A percentile compares a stretch with the other conserved stretches of the same genome.
Evolutionary conservation across 371 early-diverging fungal species (phyloP).

Genomic region (Mucor ambiguus): DNA sequence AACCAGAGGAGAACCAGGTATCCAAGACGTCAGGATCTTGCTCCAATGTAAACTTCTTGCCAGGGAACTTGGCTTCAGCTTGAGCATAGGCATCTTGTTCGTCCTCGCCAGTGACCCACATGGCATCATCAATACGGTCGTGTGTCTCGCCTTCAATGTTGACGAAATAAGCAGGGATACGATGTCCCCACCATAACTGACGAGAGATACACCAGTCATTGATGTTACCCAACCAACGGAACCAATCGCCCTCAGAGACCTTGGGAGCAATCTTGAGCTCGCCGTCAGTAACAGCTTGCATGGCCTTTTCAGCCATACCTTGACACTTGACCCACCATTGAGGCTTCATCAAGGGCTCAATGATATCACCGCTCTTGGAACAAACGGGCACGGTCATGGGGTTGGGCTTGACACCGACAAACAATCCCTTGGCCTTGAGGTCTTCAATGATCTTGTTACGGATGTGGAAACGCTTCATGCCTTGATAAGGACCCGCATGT

Average conservation of each 20-base stretch:
- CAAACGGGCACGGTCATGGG: slow-evolving; percentile 96
- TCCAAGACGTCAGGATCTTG: slow-evolving; percentile 98
- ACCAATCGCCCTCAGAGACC: slow-evolving; percentile 93
- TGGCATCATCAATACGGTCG: slow-evolving; percentile 60
- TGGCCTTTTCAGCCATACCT: slow-evolving; percentile 88
- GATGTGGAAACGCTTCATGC: slow-evolving; percentile 96
- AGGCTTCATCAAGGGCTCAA: slow-evolving; percentile 98
- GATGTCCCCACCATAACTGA: slow-evolving; percentile 99
- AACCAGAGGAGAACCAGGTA: slow-evolving; percentile 99
- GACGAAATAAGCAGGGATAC: slow-evolving; percentile 97
- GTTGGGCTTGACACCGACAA: slow-evolving; percentile 87
- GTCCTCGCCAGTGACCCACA: slow-evolving; percentile 91
- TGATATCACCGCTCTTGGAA: slow-evolving; percentile 92
- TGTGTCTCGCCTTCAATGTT: slow-evolving; percentile 69
- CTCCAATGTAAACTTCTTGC: slow-evolving; percentile 63
- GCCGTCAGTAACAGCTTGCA: slow-evolving; percentile 86
- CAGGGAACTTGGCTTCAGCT: slow-evolving; percentile 78
- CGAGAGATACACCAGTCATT: slow-evolving; percentile 97
- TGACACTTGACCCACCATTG: slow-evolving; percentile 99
- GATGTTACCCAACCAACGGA: slow-evolving; percentile 96
- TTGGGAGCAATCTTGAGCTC: slow-evolving; percentile 90
- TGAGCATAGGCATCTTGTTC: slow-evolving; percentile 79
- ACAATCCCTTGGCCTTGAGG: slow-evolving; percentile 89
- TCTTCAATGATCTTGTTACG: slow-evolving; percentile 88
- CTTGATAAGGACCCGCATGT: slow-evolving; percentile 85